Conservation (phyloP, 2,329 filamentous ascomycete genomes). For the Colletotrichum tamarilloi region DNA sequence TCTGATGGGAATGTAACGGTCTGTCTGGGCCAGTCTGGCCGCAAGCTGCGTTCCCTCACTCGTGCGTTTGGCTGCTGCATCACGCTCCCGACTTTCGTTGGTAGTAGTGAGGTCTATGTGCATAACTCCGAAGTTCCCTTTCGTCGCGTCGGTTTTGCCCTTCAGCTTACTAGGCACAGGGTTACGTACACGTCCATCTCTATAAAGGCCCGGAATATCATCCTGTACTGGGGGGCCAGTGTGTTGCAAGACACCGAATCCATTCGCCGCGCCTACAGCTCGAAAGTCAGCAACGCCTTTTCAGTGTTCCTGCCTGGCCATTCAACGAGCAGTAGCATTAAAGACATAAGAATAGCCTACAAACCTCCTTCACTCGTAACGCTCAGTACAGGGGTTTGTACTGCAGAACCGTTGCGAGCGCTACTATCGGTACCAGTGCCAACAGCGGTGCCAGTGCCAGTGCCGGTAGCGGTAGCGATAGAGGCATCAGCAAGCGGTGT, state of each 20-base stretch:
- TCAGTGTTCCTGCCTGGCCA: neutral
- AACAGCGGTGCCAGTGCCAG: neutral
- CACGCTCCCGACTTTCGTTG: conserved; percentile 59
- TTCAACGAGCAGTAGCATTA: neutral
- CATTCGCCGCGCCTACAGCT: conserved; percentile 6
- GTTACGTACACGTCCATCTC: conserved; percentile 64
- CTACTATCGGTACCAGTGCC: neutral
- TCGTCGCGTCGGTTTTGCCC: conserved; percentile 65
- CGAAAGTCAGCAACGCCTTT: conserved; percentile 5
- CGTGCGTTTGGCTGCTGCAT: conserved; percentile 68
- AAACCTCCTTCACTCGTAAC: conserved; percentile 13
- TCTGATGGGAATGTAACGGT: conserved; percentile 63
- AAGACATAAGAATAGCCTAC: neutral
- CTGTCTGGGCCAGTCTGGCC: conserved; percentile 65
- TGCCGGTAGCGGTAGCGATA: neutral
- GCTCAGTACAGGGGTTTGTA: neutral
- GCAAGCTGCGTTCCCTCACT: conserved; percentile 71
- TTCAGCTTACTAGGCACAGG: conserved; percentile 72
- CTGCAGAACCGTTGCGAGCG: neutral
- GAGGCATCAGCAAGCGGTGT: neutral
- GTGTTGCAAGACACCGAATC: conserved; percentile 38
- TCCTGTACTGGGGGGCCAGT: conserved; percentile 38
- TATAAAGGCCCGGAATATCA: conserved; percentile 39
- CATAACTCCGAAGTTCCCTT: conserved; percentile 73
- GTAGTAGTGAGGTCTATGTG: conserved; percentile 64